Evolutionary conservation across 2,329 filamentous ascomycete genomes (phyloP).

Genomic region (Microdochium paspali): DNA sequence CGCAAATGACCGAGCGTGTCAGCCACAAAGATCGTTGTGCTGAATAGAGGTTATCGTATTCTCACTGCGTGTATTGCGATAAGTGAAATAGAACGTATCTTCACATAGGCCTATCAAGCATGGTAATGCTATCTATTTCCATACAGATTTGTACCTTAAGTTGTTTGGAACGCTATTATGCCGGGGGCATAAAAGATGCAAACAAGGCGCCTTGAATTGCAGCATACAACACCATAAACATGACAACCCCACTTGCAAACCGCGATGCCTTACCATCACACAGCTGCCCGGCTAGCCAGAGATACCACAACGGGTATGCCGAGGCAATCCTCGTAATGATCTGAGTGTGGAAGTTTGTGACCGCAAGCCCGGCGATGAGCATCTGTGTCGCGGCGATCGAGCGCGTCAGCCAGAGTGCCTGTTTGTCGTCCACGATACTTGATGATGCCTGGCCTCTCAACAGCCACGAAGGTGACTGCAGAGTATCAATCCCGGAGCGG

Average conservation of each 20-base stretch:
- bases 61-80: no score
- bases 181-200: conserved; percentile 84
- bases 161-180: conserved; percentile 32
- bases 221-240: conserved; percentile 73
- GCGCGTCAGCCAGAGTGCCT: conserved; percentile 23
- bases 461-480: conserved; percentile 9
- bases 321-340: conserved; percentile 86
- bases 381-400: conserved; percentile 65
- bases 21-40: no score
- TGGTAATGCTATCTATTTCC: no score
- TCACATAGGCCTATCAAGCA: no score
- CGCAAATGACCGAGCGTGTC: no score
- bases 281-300: conserved; percentile 56
- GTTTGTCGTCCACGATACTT: conserved; percentile 3
- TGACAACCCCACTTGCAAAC: conserved; percentile 32
- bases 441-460: neutral
- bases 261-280: conserved; percentile 18
- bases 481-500: conserved; percentile 43
- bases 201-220: conserved; percentile 76
- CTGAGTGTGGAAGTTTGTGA: conserved; percentile 84
- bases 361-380: conserved; percentile 58
- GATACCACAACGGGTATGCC: conserved; percentile 83
- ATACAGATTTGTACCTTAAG: neutral
- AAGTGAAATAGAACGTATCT: no score
- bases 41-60: no score